These are phyloP conservation scores for Verticillium nubilum DNA, from an alignment of 2,329 filamentous ascomycete genomes.

Conservation along the genomic window DNA sequence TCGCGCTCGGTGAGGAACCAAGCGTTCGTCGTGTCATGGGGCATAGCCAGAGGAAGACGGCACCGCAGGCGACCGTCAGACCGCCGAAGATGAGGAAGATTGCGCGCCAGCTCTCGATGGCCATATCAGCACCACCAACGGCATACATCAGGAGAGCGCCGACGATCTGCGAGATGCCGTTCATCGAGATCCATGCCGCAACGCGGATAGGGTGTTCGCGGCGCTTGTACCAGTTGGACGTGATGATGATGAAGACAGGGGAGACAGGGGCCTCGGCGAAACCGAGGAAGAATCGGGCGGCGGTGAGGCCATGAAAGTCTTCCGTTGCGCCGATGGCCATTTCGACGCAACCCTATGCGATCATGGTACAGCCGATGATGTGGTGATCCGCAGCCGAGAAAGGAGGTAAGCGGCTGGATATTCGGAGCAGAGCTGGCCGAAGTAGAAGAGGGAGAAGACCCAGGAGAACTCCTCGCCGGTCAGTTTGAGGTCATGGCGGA, in stretches of 20 bases:
- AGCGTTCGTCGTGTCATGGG: conserved; percentile 51
- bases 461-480: conserved; percentile 51
- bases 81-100: conserved; percentile 59
- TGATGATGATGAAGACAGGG: conserved; percentile 41
- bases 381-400: conserved; percentile 8
- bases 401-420: conserved; percentile 55
- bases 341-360: conserved; percentile 43
- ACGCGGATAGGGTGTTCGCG: conserved; percentile 58
- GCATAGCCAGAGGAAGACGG: conserved; percentile 55
- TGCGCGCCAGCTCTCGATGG: conserved; percentile 33
- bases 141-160: conserved; percentile 52
- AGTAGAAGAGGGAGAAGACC: conserved; percentile 50
- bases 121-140: conserved; percentile 42
- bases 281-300: conserved; percentile 16
- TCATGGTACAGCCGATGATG: conserved; percentile 31
- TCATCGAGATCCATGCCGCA: conserved; percentile 56
- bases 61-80: conserved; percentile 51
- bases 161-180: conserved; percentile 50
- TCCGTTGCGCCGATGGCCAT: conserved; percentile 19
- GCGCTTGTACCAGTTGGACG: conserved; percentile 40
- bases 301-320: conserved; percentile 12
- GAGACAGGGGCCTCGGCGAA: conserved; percentile 21
- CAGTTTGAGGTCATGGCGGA: conserved; percentile 43
- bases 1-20: conserved; percentile 60
- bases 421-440: conserved; percentile 56